These are phyloP conservation scores for Hawksworthiomyces lignivorus DNA, from an alignment of 2,329 filamentous ascomycete species.

Conservation along the genomic window DNA sequence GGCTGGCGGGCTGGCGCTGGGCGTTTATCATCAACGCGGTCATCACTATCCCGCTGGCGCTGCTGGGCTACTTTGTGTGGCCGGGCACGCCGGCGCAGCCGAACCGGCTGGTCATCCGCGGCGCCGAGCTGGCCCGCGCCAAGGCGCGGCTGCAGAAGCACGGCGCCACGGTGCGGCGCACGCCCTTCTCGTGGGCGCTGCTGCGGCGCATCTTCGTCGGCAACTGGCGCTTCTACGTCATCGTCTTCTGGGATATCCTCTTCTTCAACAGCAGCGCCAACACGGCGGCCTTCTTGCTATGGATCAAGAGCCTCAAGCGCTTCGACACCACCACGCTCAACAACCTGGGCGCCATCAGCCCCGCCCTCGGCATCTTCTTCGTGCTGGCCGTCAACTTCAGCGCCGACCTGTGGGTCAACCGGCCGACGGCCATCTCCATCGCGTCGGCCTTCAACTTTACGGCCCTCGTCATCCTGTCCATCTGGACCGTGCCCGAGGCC, in stretches of 20 bases:
- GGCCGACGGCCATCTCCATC: conserved; percentile 47
- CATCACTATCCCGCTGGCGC: conserved; percentile 34
- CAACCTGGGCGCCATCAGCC: conserved; percentile 6
- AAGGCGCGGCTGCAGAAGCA: not conserved
- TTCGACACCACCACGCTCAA: conserved; percentile 5
- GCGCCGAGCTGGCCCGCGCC: no score
- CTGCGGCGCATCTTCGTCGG: not conserved
- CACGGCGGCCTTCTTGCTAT: conserved; percentile 45
- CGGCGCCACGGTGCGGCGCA: not conserved
- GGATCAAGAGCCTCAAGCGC: conserved; percentile 44
- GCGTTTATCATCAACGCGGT: conserved; percentile 37
- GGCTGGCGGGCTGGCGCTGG: conserved; percentile 45
- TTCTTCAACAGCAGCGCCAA: conserved; percentile 48
- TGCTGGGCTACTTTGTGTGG: conserved; percentile 41
- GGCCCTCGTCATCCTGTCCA: conserved; percentile 43
- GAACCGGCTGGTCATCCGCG: conserved; percentile 24
- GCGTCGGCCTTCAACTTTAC: conserved; percentile 43
- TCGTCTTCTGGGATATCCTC: conserved; percentile 43
- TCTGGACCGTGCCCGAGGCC: conserved; percentile 49
- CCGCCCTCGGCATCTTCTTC: conserved; percentile 48
- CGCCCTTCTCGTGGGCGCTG: not conserved
- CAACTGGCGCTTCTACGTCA: conserved; percentile 34
- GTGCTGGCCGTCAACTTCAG: conserved; percentile 45
- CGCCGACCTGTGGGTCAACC: conserved; percentile 45
- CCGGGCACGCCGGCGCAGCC: conserved; percentile 37